Evolutionary conservation across 192 early-diverging fungal species (phyloP).

Genomic region (Umbelopsis sp.): DNA sequence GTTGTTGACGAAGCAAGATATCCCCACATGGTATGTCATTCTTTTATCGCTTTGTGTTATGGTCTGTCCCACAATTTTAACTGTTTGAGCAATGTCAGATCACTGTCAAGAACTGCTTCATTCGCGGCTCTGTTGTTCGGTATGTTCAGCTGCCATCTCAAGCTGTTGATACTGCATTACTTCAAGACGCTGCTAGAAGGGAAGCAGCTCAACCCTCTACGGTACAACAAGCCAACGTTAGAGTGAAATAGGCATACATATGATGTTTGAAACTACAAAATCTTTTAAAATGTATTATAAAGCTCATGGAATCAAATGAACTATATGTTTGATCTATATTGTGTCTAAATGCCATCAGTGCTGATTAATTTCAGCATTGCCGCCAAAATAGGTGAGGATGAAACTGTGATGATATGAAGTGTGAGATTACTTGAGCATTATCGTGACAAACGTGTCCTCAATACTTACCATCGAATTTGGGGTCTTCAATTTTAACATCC

Average conservation of each 20-base stretch:
- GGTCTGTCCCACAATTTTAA: background rate
- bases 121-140: constrained; percentile 97
- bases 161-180: constrained; percentile 90
- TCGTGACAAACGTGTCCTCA: background rate
- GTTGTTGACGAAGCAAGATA: constrained; percentile 85
- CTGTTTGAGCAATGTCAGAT: constrained; percentile 52
- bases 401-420: background rate
- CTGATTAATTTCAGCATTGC: constrained; percentile 13
- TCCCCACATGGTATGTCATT: constrained; percentile 89
- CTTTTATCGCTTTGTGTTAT: background rate
- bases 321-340: constrained; percentile 1
- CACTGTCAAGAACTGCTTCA: constrained; percentile 98
- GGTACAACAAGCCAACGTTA: constrained; percentile 40
- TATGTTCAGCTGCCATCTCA: constrained; percentile 90
- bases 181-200: constrained; percentile 95
- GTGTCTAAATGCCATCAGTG: constrained; percentile 2
- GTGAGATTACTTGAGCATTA: background rate
- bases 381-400: constrained; percentile 9
- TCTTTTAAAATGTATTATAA: constrained; percentile 9
- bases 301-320: background rate
- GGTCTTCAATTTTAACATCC: constrained; percentile 72
- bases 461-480: constrained; percentile 50
- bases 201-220: constrained; percentile 78
- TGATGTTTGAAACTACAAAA: background rate
- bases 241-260: constrained; percentile 34